Percentiles rank a stretch among this genome's conserved stretches.
phyloP scores from a whole-genome alignment of 1,284 basidiomycete species.

The Ustilago lituana region DNA sequence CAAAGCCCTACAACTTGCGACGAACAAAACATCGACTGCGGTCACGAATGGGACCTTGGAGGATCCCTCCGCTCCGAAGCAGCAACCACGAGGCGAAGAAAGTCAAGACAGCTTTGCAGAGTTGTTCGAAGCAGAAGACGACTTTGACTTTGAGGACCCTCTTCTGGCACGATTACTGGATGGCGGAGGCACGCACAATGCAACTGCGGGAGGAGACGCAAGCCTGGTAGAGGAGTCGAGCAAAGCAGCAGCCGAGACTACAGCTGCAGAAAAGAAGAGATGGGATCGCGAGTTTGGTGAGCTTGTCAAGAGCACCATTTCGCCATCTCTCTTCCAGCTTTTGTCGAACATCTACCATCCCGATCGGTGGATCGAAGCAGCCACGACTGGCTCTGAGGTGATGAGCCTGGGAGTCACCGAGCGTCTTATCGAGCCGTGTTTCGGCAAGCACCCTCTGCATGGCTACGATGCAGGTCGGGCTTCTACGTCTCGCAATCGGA shows the following conservation, averaged over 20 bases:
- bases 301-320: conserved; percentile 73
- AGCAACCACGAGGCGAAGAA: conserved; percentile 49
- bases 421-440: conserved; percentile 16
- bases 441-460: background rate
- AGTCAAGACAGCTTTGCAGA: conserved; percentile 80
- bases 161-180: conserved; percentile 73
- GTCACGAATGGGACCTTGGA: background rate
- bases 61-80: background rate
- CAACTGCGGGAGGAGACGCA: conserved; percentile 68
- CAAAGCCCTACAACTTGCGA: conserved; percentile 67
- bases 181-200: conserved; percentile 55
- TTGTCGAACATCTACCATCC: conserved; percentile 72
- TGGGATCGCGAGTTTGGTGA: conserved; percentile 63
- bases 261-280: conserved; percentile 51
- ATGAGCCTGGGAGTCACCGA: conserved; percentile 40
- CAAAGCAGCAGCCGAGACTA: conserved; percentile 65
- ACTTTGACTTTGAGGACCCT: conserved; percentile 74
- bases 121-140: conserved; percentile 70
- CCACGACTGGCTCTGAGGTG: conserved; percentile 19
- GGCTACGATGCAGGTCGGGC: background rate
- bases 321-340: conserved; percentile 74
- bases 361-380: conserved; percentile 36
- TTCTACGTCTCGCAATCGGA: conserved; percentile 9
- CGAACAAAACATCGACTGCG: conserved; percentile 62
- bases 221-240: background rate